Conservation (phyloP, 1,284 basidiomycete species). For the Naganishia liquefaciens region DNA sequence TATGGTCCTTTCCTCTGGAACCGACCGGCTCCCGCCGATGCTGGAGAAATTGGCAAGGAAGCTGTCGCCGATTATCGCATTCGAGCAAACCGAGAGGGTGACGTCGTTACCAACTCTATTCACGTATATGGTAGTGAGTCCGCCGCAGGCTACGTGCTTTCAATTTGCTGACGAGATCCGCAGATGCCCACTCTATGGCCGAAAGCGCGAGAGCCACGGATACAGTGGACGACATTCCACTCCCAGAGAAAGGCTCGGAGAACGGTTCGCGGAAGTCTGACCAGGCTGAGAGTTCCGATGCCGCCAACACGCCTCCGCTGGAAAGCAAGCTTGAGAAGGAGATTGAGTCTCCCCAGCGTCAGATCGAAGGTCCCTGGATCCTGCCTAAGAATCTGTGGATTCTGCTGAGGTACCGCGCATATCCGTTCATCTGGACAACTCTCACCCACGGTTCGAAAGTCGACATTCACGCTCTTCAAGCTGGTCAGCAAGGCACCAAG, state of each 20-base stretch:
- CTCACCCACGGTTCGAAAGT: slow-evolving; percentile 46
- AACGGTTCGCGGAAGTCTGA: slow-evolving; percentile 1
- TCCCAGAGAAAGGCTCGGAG: not conserved
- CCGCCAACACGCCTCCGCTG: slow-evolving; percentile 5
- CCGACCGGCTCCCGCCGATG: slow-evolving; percentile 51
- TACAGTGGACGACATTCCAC: slow-evolving; percentile 2
- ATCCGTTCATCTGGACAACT: slow-evolving; percentile 34
- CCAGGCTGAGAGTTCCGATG: slow-evolving; percentile 8
- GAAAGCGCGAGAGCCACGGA: slow-evolving; percentile 7
- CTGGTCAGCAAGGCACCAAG: slow-evolving; percentile 38
- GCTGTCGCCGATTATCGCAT: slow-evolving; percentile 55
- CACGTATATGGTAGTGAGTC: slow-evolving; percentile 19
- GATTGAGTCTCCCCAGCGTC: slow-evolving; percentile 18
- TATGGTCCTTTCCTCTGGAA: slow-evolving; percentile 57
- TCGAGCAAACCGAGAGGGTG: slow-evolving; percentile 32
- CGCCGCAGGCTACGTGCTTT: too few relatives aligned
- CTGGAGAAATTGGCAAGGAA: slow-evolving; percentile 33
- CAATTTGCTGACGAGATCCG: too few relatives aligned
- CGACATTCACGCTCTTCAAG: slow-evolving; percentile 54
- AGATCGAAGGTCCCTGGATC: slow-evolving; percentile 46
- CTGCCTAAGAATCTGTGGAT: slow-evolving; percentile 55
- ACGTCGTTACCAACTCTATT: slow-evolving; percentile 9
- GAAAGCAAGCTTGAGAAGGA: slow-evolving; percentile 28
- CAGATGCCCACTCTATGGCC: slow-evolving; percentile 15
- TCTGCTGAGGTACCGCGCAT: slow-evolving; percentile 50